Evolutionary conservation across 192 early-diverging fungal species (phyloP).

Genomic region (Podila clonocystis): DNA sequence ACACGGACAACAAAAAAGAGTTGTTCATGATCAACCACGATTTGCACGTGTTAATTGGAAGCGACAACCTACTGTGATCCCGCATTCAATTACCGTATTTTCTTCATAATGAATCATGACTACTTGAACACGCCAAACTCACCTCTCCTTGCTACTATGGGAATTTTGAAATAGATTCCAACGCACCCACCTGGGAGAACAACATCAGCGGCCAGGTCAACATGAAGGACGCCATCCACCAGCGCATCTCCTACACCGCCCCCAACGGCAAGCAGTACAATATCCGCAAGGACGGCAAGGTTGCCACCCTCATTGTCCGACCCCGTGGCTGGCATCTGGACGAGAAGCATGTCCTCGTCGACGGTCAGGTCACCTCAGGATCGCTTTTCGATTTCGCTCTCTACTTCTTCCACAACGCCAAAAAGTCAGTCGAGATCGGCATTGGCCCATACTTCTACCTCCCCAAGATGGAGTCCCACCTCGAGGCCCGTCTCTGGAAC

Average conservation of each 20-base stretch:
- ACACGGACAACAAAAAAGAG: background rate
- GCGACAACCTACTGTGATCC: too few species aligned
- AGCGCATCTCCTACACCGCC: conserved; percentile 87
- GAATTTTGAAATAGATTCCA: conserved; percentile 75
- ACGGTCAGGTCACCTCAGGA: conserved; percentile 89
- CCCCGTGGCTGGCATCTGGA: conserved; percentile 99
- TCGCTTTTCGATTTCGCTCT: conserved; percentile 97
- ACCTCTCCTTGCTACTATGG: background rate
- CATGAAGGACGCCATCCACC: conserved; percentile 91
- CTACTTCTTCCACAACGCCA: conserved; percentile 98
- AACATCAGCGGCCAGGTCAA: conserved; percentile 91
- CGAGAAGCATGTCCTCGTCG: conserved; percentile 92
- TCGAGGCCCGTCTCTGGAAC: conserved; percentile 98
- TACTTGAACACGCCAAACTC: background rate
- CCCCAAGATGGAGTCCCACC: conserved; percentile 97
- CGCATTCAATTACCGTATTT: too few species aligned
- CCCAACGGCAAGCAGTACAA: conserved; percentile 95
- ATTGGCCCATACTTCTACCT: conserved; percentile 97
- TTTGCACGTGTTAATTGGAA: conserved; percentile 6
- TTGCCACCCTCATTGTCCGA: conserved; percentile 74
- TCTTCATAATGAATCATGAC: too few species aligned
- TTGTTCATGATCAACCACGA: background rate
- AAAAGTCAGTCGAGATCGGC: conserved; percentile 79
- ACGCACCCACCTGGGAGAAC: conserved; percentile 97
- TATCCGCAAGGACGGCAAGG: conserved; percentile 87